A percentile compares a stretch with the other conserved stretches of the same genome.
These are phyloP conservation scores for Acidomyces sp. DNA, from an alignment of 495 filamentous ascomycete species.

Conservation along the genomic window DNA sequence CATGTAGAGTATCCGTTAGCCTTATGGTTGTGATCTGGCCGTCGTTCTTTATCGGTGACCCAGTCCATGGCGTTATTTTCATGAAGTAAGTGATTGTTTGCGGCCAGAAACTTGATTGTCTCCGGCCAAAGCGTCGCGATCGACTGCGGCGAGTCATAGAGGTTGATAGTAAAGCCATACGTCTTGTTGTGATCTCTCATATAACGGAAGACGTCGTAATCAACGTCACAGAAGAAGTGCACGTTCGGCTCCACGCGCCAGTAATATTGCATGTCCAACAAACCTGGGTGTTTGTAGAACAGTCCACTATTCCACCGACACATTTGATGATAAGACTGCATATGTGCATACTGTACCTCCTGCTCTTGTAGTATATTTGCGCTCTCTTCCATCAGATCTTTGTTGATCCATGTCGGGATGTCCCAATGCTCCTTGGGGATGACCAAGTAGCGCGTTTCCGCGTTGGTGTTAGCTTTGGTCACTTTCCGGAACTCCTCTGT, in stretches of 20 bases:
- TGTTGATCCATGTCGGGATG: conserved; percentile 80
- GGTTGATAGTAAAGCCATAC: conserved; percentile 96
- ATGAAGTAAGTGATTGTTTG: conserved; percentile 69
- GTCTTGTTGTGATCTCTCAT: conserved; percentile 97
- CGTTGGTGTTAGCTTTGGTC: conserved; percentile 70
- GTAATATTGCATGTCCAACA: conserved; percentile 75
- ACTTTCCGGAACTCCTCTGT: conserved; percentile 77
- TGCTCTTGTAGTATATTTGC: conserved; percentile 70
- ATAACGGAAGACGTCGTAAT: conserved; percentile 97
- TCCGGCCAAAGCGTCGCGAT: conserved; percentile 92
- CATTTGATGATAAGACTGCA: conserved; percentile 95
- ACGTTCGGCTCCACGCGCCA: conserved; percentile 99
- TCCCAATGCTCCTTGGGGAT: conserved; percentile 95
- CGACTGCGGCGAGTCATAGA: conserved; percentile 79
- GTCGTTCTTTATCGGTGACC: conserved; percentile 62
- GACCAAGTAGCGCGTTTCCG: conserved; percentile 68
- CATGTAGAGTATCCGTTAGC: conserved; percentile 97
- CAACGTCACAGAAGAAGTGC: conserved; percentile 96
- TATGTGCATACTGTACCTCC: conserved; percentile 75
- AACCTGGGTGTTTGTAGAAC: conserved; percentile 92
- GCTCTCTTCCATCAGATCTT: conserved; percentile 72
- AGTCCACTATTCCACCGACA: conserved; percentile 97
- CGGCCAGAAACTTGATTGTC: conserved; percentile 72
- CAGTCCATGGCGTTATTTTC: conserved; percentile 76
- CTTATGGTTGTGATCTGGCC: conserved; percentile 65